These are phyloP conservation scores for Aspergillus persii DNA, from an alignment of 2,329 filamentous ascomycete species.

Conservation along the genomic window DNA sequence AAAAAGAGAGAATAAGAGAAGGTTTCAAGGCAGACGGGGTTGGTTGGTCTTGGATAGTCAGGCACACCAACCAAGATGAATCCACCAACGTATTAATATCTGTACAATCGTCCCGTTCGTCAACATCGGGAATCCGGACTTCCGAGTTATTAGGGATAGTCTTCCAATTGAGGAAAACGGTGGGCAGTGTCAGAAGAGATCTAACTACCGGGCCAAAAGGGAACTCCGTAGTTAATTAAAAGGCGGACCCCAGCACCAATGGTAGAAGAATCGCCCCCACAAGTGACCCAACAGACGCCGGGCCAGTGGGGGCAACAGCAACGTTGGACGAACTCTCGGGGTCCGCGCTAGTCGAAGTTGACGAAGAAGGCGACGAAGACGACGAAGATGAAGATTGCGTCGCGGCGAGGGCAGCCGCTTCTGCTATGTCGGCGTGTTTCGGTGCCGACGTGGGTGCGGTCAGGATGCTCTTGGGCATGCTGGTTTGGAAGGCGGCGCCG, in stretches of 20 bases:
- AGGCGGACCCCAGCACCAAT: not conserved
- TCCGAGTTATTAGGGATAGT: too few relatives aligned
- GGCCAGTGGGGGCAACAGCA: not conserved
- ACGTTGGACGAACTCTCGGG: not conserved
- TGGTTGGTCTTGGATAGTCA: not conserved
- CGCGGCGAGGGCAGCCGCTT: not conserved
- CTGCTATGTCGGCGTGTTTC: not conserved
- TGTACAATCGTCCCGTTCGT: not conserved
- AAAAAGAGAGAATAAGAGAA: not conserved
- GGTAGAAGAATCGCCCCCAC: not conserved
- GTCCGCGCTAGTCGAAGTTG: not conserved
- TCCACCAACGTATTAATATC: not conserved
- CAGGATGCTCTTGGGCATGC: conserved; percentile 17
- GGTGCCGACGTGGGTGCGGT: conserved; percentile 14
- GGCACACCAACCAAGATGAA: not conserved
- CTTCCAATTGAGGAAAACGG: too few relatives aligned
- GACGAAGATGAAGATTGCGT: conserved; percentile 8
- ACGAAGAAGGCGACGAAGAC: not conserved
- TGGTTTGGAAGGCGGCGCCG: conserved; percentile 5
- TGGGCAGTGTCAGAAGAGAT: not conserved
- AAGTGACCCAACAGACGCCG: not conserved
- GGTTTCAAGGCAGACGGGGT: not conserved
- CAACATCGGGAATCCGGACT: not conserved
- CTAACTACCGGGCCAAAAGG: not conserved
- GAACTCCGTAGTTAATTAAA: not conserved